Base-by-base conservation (phyloP, 208 protist genomes). In the Kentomonas sorsogonicus region DNA sequence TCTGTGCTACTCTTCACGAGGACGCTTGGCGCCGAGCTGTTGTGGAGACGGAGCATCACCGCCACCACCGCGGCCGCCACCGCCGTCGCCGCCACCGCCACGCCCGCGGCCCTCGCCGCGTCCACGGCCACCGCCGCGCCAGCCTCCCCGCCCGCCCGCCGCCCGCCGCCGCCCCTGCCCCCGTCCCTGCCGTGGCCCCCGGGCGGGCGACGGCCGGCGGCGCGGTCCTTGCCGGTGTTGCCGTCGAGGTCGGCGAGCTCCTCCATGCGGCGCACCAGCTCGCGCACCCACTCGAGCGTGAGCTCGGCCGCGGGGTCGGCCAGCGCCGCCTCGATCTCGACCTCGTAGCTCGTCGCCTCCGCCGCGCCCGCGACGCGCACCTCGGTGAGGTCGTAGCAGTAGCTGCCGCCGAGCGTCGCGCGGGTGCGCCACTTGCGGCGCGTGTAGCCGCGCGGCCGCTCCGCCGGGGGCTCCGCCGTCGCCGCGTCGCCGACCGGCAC, bases 311-410 rank as follows among this genome's bases (percentile, higher is more conserved):
- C 43, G 15, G 41, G 18, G 22, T 77, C 56, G 16, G 22, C 63
- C 30, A 83, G 81, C 5, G 74, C 56, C 7, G 64, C 75, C 63
- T 93, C 86, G 3, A 93, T 18, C 58, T 93, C 86, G 30, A 93
- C 82, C 48, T 93, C 86, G 45, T 68, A 86, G 53, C 22, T 56
- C 3, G 51, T 31, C 1, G 45, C 20, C 18, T 45, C 30, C 0
- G 72, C 40, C 27, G 36, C 55, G 39, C 25, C 26, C 9, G 20
- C 40, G 20, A 66, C 54, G 15, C 29, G 50, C 18, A 89, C 77
- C 3, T 54, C 38, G 11, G 86, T 93, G 31, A 86, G 41, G 62
- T 86, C 86, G 63, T 90, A 93, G 51, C 77, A 59, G 23, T 18
- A 16, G 18, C 16, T 3, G 10, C 44, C 51, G 1, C 46, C 72